Percentiles rank a stretch among this genome's conserved stretches.
These are phyloP conservation scores for Myxozyma neotropica DNA, from an alignment of 805 yeast genomes.

Conservation along the genomic window DNA sequence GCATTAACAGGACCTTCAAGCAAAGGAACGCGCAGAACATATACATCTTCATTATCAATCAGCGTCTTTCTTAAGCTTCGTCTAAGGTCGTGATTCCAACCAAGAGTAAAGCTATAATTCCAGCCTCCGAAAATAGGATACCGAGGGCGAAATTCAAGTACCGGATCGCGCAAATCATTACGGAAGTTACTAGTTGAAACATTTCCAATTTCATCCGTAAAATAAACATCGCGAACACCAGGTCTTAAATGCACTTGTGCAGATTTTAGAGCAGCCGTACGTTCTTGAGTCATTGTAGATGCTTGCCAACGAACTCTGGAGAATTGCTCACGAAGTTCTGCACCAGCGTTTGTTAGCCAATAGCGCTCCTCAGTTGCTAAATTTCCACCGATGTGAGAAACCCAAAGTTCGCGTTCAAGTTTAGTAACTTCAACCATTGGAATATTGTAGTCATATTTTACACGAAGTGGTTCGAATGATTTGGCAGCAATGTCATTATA, in stretches of 20 bases:
- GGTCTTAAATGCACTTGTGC: constrained; percentile 48
- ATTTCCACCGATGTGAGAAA: constrained; percentile 79
- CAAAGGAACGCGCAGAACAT: constrained; percentile 67
- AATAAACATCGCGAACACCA: constrained; percentile 67
- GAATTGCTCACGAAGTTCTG: constrained; percentile 60
- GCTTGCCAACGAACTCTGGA: constrained; percentile 77
- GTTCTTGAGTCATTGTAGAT: constrained; percentile 51
- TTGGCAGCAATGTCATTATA: constrained; percentile 51
- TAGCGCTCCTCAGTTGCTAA: constrained; percentile 82
- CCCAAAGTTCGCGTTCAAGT: constrained; percentile 74
- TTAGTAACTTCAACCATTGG: constrained; percentile 66
- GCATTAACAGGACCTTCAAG: constrained; percentile 71
- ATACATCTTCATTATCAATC: constrained; percentile 52
- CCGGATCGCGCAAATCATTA: constrained; percentile 40
- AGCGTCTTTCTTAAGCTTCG: constrained; percentile 43
- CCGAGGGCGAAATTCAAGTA: constrained; percentile 73
- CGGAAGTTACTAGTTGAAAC: constrained; percentile 70
- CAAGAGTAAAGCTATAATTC: constrained; percentile 92
- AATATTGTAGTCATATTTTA: constrained; percentile 63
- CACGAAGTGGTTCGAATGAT: constrained; percentile 40
- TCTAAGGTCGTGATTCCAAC: constrained; percentile 74
- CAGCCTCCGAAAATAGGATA: constrained; percentile 96
- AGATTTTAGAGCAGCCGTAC: constrained; percentile 58
- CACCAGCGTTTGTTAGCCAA: constrained; percentile 76
- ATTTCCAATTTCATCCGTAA: constrained; percentile 88